Evolutionary conservation across 441 rosid genomes (phyloP).

Genomic region (Adansonia grandidieri): DNA sequence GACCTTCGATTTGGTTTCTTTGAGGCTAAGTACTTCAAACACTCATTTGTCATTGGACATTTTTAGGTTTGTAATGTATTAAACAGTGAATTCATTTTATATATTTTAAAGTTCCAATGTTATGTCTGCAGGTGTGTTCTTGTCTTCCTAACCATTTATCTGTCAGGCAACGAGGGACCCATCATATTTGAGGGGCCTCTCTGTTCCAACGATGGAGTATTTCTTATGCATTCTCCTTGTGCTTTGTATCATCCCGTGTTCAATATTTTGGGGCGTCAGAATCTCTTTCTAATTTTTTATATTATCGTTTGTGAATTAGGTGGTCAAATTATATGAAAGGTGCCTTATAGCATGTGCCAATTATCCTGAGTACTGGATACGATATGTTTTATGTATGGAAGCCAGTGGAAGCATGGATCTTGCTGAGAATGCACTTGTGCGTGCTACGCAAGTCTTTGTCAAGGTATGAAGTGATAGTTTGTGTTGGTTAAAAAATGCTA

Average conservation of each 20-base stretch:
- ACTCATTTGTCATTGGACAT: slow-evolving; percentile 75
- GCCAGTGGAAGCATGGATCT: slow-evolving; percentile 77
- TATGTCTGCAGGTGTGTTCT: slow-evolving; percentile 95
- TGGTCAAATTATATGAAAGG: slow-evolving; percentile 88
- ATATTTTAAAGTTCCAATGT: slow-evolving; percentile 75
- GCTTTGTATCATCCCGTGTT: slow-evolving; percentile 44
- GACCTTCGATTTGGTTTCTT: slow-evolving; percentile 86
- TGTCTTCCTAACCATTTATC: slow-evolving; percentile 94
- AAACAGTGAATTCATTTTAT: slow-evolving; percentile 38
- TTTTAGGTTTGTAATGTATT: slow-evolving; percentile 71
- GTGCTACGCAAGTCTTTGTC: slow-evolving; percentile 94
- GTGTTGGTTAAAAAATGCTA: neutral
- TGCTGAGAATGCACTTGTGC: slow-evolving; percentile 80
- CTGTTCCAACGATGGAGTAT: slow-evolving; percentile 81
- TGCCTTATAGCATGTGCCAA: slow-evolving; percentile 95
- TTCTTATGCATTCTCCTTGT: slow-evolving; percentile 79
- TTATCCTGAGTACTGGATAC: slow-evolving; percentile 89
- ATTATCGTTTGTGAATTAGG: slow-evolving; percentile 47
- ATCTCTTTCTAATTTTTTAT: slow-evolving; percentile 33
- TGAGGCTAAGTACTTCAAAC: slow-evolving; percentile 95
- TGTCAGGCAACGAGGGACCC: slow-evolving; percentile 91
- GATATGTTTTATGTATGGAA: slow-evolving; percentile 83
- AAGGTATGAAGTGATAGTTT: slow-evolving; percentile 58
- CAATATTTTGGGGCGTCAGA: slow-evolving; percentile 23
- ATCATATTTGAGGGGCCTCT: slow-evolving; percentile 82